Evolutionary conservation across 371 early-diverging fungal genomes (phyloP).

Genomic region (Syncephalastrum racemosum): DNA sequence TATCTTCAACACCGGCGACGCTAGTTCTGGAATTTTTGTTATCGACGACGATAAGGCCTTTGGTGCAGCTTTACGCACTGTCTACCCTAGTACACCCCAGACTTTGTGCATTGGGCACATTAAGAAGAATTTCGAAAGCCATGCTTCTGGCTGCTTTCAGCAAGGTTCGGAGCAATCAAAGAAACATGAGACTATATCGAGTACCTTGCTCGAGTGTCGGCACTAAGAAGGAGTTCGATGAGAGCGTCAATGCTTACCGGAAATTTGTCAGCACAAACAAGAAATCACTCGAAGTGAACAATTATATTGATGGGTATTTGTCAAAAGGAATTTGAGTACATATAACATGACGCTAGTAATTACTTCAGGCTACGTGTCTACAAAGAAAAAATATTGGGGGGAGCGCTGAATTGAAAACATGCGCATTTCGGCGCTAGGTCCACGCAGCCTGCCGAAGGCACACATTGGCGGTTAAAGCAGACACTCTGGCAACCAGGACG

Average conservation of each 20-base stretch:
- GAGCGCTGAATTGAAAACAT: slow-evolving; percentile 4
- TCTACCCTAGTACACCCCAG: not conserved
- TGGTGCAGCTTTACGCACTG: too few species aligned
- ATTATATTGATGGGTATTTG: not conserved
- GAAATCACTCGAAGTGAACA: not conserved
- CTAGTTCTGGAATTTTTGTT: not conserved
- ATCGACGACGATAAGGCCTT: slow-evolving; percentile 11
- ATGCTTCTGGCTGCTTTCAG: too few species aligned
- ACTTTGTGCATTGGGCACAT: slow-evolving; percentile 7
- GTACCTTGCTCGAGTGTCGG: not conserved
- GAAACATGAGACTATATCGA: not conserved
- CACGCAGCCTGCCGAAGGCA: too few species aligned
- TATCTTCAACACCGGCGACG: not conserved
- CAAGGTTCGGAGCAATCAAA: too few species aligned
- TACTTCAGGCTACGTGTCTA: slow-evolving; percentile 7
- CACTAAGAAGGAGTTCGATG: too few species aligned
- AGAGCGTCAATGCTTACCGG: not conserved
- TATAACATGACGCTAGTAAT: too few species aligned
- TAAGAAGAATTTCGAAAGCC: slow-evolving; percentile 1
- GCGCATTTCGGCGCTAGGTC: too few species aligned
- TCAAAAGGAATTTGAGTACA: too few species aligned
- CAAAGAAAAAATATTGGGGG: slow-evolving; percentile 11
- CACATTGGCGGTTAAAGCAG: too few species aligned
- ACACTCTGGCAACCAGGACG: too few species aligned
- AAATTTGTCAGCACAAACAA: not conserved